These are phyloP conservation scores for Penicillium roqueforti DNA, from an alignment of 495 filamentous ascomycete genomes.

Conservation along the genomic window DNA sequence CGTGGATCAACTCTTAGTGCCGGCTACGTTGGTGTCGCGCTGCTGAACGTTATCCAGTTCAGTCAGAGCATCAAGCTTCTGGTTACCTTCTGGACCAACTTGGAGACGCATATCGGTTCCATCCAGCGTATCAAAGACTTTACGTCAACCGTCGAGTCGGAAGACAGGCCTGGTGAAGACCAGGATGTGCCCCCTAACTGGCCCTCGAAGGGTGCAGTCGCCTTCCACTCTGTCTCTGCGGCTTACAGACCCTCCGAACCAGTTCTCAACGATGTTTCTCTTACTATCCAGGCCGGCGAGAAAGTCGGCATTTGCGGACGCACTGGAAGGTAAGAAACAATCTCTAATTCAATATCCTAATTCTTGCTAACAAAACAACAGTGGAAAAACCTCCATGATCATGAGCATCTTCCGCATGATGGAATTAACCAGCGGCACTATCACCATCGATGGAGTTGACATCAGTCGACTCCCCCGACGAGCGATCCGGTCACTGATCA, in stretches of 20 bases:
- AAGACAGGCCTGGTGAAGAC: slow-evolving; percentile 44
- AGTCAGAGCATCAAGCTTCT: slow-evolving; percentile 48
- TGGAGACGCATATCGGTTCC: slow-evolving; percentile 56
- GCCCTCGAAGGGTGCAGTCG: slow-evolving; percentile 49
- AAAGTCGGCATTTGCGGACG: slow-evolving; percentile 53
- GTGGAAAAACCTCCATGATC: slow-evolving; percentile 49
- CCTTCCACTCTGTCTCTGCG: slow-evolving; percentile 43
- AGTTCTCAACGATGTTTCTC: slow-evolving; percentile 47
- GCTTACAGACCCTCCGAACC: slow-evolving; percentile 39
- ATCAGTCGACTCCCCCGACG: slow-evolving; percentile 44
- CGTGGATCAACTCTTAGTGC: slow-evolving; percentile 39
- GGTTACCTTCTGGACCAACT: slow-evolving; percentile 53
- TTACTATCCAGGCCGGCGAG: slow-evolving; percentile 51
- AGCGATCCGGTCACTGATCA: slow-evolving; percentile 45
- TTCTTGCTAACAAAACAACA: slow-evolving; percentile 10
- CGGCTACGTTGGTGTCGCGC: slow-evolving; percentile 53
- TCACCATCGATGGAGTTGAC: slow-evolving; percentile 47
- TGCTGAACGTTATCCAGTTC: slow-evolving; percentile 56
- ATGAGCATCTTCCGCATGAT: slow-evolving; percentile 54
- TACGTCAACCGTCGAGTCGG: slow-evolving; percentile 43
- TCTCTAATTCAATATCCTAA: background rate
- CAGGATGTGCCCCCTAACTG: slow-evolving; percentile 39
- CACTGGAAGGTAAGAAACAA: slow-evolving; percentile 39
- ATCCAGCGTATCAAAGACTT: slow-evolving; percentile 57
- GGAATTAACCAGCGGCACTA: slow-evolving; percentile 39